phyloP scores from a whole-genome alignment of 2,329 filamentous ascomycete species.

The Parastagonospora nodorum region DNA sequence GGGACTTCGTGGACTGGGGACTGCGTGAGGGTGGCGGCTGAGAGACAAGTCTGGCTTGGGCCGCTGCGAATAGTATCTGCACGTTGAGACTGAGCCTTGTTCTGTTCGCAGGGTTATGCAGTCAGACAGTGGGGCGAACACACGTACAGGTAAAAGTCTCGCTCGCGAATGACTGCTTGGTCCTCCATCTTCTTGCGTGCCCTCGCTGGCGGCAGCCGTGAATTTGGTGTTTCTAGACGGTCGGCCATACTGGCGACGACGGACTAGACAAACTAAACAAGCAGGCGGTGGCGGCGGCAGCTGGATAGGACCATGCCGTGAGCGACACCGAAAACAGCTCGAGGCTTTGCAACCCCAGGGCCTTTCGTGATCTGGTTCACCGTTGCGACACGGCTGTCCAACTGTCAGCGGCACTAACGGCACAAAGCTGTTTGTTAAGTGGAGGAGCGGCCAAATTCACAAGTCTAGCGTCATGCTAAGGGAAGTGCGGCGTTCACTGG shows the following conservation, averaged over 20 bases:
- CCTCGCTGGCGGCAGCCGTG: slow-evolving; percentile 14
- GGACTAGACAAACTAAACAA: background rate
- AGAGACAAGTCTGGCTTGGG: slow-evolving; percentile 21
- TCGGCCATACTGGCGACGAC: slow-evolving; percentile 10
- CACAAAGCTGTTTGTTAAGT: background rate
- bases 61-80: slow-evolving; percentile 39
- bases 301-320: slow-evolving; percentile 2
- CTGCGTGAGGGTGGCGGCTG: slow-evolving; percentile 24
- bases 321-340: background rate
- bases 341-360: background rate
- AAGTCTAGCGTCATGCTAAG: background rate
- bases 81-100: slow-evolving; percentile 3
- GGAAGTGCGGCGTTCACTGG: background rate
- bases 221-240: slow-evolving; percentile 11
- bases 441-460: background rate
- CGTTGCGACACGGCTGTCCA: background rate
- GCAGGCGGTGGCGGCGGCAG: background rate
- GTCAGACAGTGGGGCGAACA: background rate
- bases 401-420: slow-evolving; percentile 1
- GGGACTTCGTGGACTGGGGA: slow-evolving; percentile 17
- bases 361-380: background rate
- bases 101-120: no score
- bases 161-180: slow-evolving; percentile 33
- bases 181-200: slow-evolving; percentile 31
- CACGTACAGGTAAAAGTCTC: slow-evolving; percentile 43